Percentiles rank a stretch among this genome's conserved stretches.
These are phyloP conservation scores for Fusarium sp. DNA, from an alignment of 2,329 filamentous ascomycete genomes.

Conservation along the genomic window DNA sequence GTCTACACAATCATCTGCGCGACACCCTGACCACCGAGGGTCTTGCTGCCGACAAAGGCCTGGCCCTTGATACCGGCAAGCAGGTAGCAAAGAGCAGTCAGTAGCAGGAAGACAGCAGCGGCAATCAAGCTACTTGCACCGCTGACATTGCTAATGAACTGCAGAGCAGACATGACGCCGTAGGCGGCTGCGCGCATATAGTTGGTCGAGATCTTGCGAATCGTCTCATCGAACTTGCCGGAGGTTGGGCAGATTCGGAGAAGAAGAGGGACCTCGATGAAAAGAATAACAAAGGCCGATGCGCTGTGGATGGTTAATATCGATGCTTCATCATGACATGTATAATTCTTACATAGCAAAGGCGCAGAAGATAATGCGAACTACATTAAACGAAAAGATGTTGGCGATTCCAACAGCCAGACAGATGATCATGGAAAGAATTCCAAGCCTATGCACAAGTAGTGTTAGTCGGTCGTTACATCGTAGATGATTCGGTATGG, in stretches of 20 bases:
- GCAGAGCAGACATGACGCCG: slow-evolving; percentile 78
- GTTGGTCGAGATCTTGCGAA: slow-evolving; percentile 94
- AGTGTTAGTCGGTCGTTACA: slow-evolving; percentile 19
- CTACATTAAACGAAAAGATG: slow-evolving; percentile 65
- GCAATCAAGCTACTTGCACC: slow-evolving; percentile 80
- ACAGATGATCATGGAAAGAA: slow-evolving; percentile 76
- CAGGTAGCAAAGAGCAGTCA: slow-evolving; percentile 84
- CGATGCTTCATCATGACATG: background rate
- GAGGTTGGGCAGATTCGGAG: slow-evolving; percentile 98
- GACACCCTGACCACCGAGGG: slow-evolving; percentile 89
- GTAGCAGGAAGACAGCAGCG: slow-evolving; percentile 80
- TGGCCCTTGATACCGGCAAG: slow-evolving; percentile 84
- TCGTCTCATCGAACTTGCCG: slow-evolving; percentile 84
- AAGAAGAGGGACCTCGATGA: slow-evolving; percentile 91
- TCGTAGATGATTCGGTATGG: slow-evolving; percentile 10
- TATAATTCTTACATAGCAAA: slow-evolving; percentile 61
- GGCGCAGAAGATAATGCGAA: slow-evolving; percentile 63
- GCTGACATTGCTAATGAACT: slow-evolving; percentile 82
- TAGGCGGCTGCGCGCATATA: slow-evolving; percentile 96
- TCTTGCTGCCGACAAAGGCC: slow-evolving; percentile 93
- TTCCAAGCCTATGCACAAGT: slow-evolving; percentile 66
- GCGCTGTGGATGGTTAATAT: slow-evolving; percentile 58
- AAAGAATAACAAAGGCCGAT: slow-evolving; percentile 79
- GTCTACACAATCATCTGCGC: slow-evolving; percentile 96
- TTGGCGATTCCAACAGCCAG: slow-evolving; percentile 75